A percentile compares a stretch with the other conserved stretches of the same genome.
Evolutionary conservation across 352 stramenopile species (phyloP).

Genomic region (Phytophthora pistaciae): DNA sequence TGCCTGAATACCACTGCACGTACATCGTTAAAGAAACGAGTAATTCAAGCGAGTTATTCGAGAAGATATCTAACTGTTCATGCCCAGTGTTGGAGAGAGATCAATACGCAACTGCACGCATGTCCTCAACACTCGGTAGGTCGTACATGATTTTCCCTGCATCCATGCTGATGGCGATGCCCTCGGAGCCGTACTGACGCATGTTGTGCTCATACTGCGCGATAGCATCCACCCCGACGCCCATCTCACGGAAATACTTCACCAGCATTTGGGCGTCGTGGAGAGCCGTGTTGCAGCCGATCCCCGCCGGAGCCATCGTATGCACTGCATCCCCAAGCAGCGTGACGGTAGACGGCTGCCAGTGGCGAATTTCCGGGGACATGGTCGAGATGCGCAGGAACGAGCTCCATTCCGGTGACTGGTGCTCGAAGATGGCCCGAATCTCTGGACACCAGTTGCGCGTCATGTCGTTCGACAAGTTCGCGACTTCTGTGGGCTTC

Average conservation of each 20-base stretch:
- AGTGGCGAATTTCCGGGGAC: slow-evolving; percentile 53
- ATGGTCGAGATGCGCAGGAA: slow-evolving; percentile 76
- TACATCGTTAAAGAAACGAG: not conserved
- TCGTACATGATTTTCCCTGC: slow-evolving; percentile 60
- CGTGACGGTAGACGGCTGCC: slow-evolving; percentile 56
- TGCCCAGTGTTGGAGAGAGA: not conserved
- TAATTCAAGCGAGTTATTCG: not conserved
- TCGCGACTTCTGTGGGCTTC: slow-evolving; percentile 49
- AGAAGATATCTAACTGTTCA: slow-evolving; percentile 11
- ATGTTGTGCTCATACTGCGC: slow-evolving; percentile 63
- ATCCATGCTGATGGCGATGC: slow-evolving; percentile 52
- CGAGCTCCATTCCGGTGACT: slow-evolving; percentile 58
- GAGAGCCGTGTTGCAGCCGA: slow-evolving; percentile 64
- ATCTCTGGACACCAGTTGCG: slow-evolving; percentile 56
- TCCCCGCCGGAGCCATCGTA: slow-evolving; percentile 67
- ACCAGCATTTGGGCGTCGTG: slow-evolving; percentile 61
- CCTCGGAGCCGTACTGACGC: slow-evolving; percentile 53
- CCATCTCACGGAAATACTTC: slow-evolving; percentile 49
- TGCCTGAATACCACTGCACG: not conserved
- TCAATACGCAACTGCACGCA: slow-evolving; percentile 53
- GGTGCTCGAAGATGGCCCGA: slow-evolving; percentile 49
- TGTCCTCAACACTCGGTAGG: slow-evolving; percentile 51
- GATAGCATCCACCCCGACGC: slow-evolving; percentile 59
- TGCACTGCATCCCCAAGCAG: slow-evolving; percentile 71
- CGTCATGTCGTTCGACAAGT: slow-evolving; percentile 63